These are phyloP conservation scores for Coemansia sp. DNA, from an alignment of 192 early-diverging fungal genomes.

Conservation along the genomic window DNA sequence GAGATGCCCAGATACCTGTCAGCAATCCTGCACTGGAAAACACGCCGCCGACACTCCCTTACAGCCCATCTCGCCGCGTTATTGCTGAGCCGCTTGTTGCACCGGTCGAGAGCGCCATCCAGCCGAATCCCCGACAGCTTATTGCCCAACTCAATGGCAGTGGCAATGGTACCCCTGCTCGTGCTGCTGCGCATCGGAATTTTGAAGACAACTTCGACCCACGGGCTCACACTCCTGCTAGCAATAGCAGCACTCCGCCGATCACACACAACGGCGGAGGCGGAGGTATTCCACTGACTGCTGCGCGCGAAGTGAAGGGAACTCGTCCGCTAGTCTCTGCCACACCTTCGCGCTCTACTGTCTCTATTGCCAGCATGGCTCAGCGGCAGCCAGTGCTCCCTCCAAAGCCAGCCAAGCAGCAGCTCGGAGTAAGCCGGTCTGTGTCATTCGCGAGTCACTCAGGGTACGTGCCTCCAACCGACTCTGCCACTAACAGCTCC, in stretches of 20 bases:
- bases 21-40: conserved; percentile 12
- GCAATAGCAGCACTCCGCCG: conserved; percentile 5
- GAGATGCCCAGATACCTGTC: neutral
- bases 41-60: neutral
- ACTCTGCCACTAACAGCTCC: neutral
- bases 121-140: conserved; percentile 28
- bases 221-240: neutral
- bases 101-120: conserved; percentile 21
- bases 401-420: neutral
- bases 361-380: neutral
- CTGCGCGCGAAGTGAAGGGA: conserved; percentile 15
- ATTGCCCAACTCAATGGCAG: conserved; percentile 32
- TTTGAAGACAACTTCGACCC: conserved; percentile 49
- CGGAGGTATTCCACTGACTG: conserved; percentile 13
- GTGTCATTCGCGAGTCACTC: conserved; percentile 6
- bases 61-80: neutral
- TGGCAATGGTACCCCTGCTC: neutral
- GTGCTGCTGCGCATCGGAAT: neutral
- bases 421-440: neutral
- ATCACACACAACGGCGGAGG: conserved; percentile 1
- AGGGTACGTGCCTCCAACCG: neutral
- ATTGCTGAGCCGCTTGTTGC: neutral
- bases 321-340: neutral
- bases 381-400: neutral
- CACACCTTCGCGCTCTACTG: neutral